Evolutionary conservation across 257 asterid genomes (phyloP).

Genomic region (Solanum sejunctum): DNA sequence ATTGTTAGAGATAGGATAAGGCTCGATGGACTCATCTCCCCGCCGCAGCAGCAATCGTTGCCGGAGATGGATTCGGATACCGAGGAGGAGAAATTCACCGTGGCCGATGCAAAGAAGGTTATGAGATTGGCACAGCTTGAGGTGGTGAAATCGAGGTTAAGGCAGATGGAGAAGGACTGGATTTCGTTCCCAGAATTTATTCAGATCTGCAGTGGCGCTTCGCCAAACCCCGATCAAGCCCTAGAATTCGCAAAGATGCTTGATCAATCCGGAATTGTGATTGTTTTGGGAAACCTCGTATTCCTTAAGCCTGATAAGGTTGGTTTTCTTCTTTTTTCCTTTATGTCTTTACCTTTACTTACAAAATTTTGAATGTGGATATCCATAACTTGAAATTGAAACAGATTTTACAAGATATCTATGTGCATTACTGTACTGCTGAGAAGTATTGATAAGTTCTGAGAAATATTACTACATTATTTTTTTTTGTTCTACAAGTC

Average conservation of each 20-base stretch:
- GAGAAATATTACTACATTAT: background rate
- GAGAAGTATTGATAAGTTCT: background rate
- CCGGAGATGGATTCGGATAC: background rate
- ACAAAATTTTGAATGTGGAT: background rate
- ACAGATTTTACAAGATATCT: background rate
- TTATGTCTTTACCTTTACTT: background rate
- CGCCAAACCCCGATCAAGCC: slow-evolving; percentile 35
- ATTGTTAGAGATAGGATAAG: slow-evolving; percentile 40
- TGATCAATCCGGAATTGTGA: slow-evolving; percentile 65
- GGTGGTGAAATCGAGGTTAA: slow-evolving; percentile 44
- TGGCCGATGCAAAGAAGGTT: slow-evolving; percentile 56
- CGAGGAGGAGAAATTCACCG: slow-evolving; percentile 21
- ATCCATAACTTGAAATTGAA: background rate
- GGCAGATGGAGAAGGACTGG: slow-evolving; percentile 23
- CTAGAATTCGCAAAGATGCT: slow-evolving; percentile 50
- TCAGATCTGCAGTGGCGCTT: slow-evolving; percentile 37
- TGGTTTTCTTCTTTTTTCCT: slow-evolving; percentile 4
- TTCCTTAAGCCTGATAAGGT: slow-evolving; percentile 76
- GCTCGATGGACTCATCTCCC: slow-evolving; percentile 49
- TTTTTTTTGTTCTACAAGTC: slow-evolving; percentile 1
- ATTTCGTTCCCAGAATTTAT: slow-evolving; percentile 36
- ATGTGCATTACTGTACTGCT: background rate
- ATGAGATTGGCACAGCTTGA: slow-evolving; percentile 60
- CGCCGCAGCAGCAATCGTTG: slow-evolving; percentile 11
- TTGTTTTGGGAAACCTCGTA: slow-evolving; percentile 63